A percentile compares a stretch with the other conserved stretches of the same genome.
These are phyloP conservation scores for Dinochytrium kinnereticum DNA, from an alignment of 371 early-diverging fungal genomes.

Conservation along the genomic window DNA sequence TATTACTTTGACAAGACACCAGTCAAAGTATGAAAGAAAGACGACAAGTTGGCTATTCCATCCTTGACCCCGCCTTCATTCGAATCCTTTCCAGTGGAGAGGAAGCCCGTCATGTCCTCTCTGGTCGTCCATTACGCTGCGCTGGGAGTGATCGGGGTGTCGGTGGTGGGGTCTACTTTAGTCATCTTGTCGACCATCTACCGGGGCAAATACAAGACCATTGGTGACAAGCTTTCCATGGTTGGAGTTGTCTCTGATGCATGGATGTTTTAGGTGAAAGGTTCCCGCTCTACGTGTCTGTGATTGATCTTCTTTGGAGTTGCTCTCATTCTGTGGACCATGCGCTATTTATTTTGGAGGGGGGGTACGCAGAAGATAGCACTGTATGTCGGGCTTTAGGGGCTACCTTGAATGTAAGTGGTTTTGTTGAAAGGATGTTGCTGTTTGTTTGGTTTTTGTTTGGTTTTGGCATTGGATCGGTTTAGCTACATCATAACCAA, in stretches of 20 bases:
- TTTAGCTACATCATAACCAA: too few species aligned
- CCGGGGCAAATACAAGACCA: not conserved
- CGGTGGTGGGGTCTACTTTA: not conserved
- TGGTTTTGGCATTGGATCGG: too few species aligned
- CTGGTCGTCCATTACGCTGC: not conserved
- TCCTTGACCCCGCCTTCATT: too few species aligned
- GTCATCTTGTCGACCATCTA: constrained; percentile 8
- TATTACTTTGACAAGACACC: too few species aligned
- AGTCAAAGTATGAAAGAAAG: too few species aligned
- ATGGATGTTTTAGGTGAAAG: constrained; percentile 6
- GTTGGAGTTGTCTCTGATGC: too few species aligned
- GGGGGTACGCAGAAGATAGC: not conserved
- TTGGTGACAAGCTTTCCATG: not conserved
- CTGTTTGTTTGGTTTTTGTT: not conserved
- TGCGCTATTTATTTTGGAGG: not conserved
- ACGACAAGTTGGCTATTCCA: too few species aligned
- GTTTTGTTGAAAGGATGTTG: too few species aligned
- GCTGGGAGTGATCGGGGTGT: not conserved
- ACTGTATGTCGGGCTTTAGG: not conserved
- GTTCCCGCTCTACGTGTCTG: constrained; percentile 15
- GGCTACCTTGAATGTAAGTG: too few species aligned
- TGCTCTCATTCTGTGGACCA: constrained; percentile 11
- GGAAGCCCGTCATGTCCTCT: too few species aligned
- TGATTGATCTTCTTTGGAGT: constrained; percentile 11
- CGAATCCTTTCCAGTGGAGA: too few species aligned